Evolutionary conservation across 192 early-diverging fungal species (phyloP).

Genomic region (Coemansia sp.): DNA sequence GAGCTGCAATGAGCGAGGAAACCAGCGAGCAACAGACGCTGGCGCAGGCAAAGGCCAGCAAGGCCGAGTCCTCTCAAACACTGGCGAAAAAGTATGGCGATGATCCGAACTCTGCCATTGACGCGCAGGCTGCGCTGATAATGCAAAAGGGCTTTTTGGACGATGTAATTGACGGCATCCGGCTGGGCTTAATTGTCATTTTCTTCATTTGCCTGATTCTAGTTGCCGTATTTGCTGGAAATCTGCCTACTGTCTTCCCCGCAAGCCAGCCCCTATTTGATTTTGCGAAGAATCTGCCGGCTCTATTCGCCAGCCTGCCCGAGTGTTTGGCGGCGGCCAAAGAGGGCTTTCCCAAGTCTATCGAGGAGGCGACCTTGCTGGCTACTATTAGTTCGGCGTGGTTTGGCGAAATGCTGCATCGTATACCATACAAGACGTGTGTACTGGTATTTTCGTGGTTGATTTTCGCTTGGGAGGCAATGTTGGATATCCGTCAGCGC

Average conservation of each 20-base stretch:
- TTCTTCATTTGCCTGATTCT: slow-evolving; percentile 39
- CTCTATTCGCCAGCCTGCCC: slow-evolving; percentile 23
- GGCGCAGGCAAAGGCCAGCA: slow-evolving; percentile 1
- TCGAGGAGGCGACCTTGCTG: slow-evolving; percentile 25
- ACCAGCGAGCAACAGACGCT: slow-evolving; percentile 9
- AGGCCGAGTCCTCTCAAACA: slow-evolving; percentile 12
- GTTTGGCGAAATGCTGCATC: slow-evolving; percentile 32
- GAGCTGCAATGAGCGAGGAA: slow-evolving; percentile 16
- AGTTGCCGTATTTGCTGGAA: slow-evolving; percentile 35
- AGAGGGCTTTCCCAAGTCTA: slow-evolving; percentile 21
- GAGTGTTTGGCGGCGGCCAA: slow-evolving; percentile 12
- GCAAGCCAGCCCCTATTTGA: slow-evolving; percentile 43
- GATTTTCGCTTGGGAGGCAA: slow-evolving; percentile 81
- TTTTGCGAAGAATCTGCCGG: slow-evolving; percentile 23
- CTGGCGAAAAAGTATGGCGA: slow-evolving; percentile 27
- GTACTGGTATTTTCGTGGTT: slow-evolving; percentile 73
- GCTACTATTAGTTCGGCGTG: not conserved
- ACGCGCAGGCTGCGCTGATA: slow-evolving; percentile 52
- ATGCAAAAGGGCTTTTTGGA: slow-evolving; percentile 58
- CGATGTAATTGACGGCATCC: slow-evolving; percentile 57
- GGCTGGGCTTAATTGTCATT: slow-evolving; percentile 41
- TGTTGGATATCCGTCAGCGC: slow-evolving; percentile 84
- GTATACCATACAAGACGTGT: slow-evolving; percentile 77
- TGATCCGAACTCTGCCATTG: slow-evolving; percentile 32
- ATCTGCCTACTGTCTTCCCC: slow-evolving; percentile 50